Evolutionary conservation across 257 asterid species (phyloP).

Genomic region (Solanum sitiens): DNA sequence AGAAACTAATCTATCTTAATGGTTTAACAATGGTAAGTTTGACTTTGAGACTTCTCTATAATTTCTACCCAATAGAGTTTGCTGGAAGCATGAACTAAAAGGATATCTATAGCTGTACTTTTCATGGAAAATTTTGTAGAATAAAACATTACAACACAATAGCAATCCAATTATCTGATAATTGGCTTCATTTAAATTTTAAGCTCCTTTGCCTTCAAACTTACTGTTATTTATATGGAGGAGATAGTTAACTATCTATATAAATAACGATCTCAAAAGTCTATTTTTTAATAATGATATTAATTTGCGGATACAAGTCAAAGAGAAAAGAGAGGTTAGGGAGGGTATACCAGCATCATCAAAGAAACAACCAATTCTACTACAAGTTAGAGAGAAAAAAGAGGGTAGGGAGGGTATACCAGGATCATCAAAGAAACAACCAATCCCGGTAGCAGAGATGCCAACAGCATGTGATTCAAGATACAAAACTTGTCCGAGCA

Average conservation of each 20-base stretch:
- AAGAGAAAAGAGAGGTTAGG: no score
- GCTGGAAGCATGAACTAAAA: neutral
- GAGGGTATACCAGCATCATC: no score
- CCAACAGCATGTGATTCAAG: slow-evolving; percentile 95
- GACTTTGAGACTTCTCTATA: neutral
- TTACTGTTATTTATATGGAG: neutral
- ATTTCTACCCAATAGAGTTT: neutral
- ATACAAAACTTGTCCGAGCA: slow-evolving; percentile 88
- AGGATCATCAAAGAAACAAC: slow-evolving; percentile 91
- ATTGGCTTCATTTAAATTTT: neutral
- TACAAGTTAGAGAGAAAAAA: neutral
- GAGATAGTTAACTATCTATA: neutral
- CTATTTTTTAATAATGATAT: neutral
- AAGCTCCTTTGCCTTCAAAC: neutral
- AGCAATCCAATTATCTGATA: neutral
- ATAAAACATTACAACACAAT: neutral
- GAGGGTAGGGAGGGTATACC: slow-evolving; percentile 27
- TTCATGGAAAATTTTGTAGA: neutral
- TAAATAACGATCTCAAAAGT: neutral
- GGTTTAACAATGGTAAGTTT: neutral
- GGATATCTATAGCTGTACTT: neutral
- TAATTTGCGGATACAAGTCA: neutral
- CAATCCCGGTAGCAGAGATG: slow-evolving; percentile 91
- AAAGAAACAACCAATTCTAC: slow-evolving; percentile 5
- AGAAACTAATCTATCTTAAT: neutral